phyloP scores from a whole-genome alignment of 495 filamentous ascomycete species.

The Letharia lupina region DNA sequence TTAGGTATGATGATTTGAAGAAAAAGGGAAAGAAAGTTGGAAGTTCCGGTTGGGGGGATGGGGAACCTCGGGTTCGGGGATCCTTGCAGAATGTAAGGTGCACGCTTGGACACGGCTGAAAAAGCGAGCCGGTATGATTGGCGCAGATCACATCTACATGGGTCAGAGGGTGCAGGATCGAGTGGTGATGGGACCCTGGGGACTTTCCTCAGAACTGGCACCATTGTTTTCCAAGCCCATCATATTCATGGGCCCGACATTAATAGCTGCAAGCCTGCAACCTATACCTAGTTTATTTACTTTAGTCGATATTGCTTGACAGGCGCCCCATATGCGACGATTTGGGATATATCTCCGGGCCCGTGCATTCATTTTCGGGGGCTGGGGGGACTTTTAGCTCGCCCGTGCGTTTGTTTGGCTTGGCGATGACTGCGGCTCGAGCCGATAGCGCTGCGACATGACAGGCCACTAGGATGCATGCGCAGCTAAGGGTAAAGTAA shows the following conservation, averaged over 20 bases:
- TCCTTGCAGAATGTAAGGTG: neutral
- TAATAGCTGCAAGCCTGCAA: no score
- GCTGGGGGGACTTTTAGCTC: neutral
- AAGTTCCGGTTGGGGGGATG: neutral
- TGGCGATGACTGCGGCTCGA: neutral
- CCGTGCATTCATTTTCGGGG: neutral
- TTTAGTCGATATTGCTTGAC: neutral
- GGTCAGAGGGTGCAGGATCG: neutral
- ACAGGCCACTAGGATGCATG: conserved; percentile 1
- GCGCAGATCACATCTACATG: neutral
- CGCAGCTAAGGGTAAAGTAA: neutral
- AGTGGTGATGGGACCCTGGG: neutral
- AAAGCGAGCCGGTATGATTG: neutral
- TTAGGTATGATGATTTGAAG: no score
- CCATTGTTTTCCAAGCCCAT: no score
- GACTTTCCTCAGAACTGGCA: no score
- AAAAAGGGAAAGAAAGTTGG: neutral
- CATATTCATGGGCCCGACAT: no score
- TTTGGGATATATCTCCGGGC: conserved; percentile 3
- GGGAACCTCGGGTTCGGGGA: conserved; percentile 1
- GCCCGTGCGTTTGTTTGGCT: conserved; percentile 5
- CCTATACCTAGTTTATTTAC: no score
- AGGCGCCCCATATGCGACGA: neutral
- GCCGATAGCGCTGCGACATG: conserved; percentile 1
- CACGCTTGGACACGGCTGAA: neutral